Evolutionary conservation across 2,329 filamentous ascomycete species (phyloP).

Genomic region (Niveomyces coronatus): DNA sequence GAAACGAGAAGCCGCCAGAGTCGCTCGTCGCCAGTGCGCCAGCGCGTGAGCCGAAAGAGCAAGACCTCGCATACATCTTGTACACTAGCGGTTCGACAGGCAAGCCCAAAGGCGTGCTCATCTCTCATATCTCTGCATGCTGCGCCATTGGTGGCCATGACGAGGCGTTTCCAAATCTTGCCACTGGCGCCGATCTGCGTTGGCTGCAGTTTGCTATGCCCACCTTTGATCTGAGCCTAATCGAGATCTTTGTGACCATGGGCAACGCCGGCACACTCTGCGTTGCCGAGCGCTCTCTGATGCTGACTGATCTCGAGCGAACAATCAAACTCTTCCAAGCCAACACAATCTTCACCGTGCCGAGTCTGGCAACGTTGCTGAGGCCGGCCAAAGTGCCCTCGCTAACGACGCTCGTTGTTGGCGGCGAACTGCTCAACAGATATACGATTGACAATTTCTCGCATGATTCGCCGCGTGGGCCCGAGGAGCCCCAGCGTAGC

Average conservation of each 20-base stretch:
- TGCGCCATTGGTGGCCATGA: conserved; percentile 8
- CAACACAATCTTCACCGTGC: conserved; percentile 9
- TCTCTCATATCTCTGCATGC: conserved; percentile 48
- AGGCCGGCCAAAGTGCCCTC: conserved; percentile 7
- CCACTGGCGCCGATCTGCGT: conserved; percentile 5
- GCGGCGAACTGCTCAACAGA: conserved; percentile 8
- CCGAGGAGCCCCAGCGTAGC: conserved; percentile 3
- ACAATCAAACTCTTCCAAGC: conserved; percentile 8
- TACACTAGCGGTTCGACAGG: conserved; percentile 41
- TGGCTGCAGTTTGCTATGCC: conserved; percentile 10
- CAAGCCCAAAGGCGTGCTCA: conserved; percentile 54
- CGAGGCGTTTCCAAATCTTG: conserved; percentile 2
- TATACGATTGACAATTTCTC: conserved; percentile 10
- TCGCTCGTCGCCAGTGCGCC: not conserved
- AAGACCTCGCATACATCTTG: conserved; percentile 24
- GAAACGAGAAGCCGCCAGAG: not conserved
- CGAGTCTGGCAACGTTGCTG: conserved; percentile 9
- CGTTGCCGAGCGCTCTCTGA: conserved; percentile 7
- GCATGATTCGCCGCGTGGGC: conserved; percentile 30
- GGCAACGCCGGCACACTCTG: conserved; percentile 9
- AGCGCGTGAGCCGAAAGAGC: conserved; percentile 16
- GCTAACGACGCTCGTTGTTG: conserved; percentile 9
- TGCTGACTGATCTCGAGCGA: conserved; percentile 10
- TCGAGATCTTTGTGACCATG: conserved; percentile 9
- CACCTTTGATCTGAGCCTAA: conserved; percentile 8